phyloP scores from a whole-genome alignment of 2,329 filamentous ascomycete genomes.

The Fusarium staphyleae region DNA sequence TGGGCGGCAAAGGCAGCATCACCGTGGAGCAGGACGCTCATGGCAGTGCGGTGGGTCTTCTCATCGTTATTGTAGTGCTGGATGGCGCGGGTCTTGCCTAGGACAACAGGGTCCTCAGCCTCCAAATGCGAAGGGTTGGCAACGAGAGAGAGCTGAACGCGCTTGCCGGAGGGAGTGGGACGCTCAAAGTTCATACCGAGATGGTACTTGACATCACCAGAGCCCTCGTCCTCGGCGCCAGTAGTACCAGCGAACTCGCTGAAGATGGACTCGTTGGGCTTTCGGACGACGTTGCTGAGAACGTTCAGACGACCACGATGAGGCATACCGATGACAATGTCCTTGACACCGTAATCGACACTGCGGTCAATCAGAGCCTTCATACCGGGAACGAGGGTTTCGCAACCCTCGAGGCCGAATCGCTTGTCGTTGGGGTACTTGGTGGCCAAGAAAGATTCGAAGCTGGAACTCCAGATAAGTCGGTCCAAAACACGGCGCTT shows the following conservation, averaged over 20 bases:
- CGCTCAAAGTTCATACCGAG: slow-evolving; percentile 99
- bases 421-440: slow-evolving; percentile 99
- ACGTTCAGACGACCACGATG: slow-evolving; percentile 98
- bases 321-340: slow-evolving; percentile 99
- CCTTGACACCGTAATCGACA: slow-evolving; percentile 97
- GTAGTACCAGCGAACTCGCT: slow-evolving; percentile 92
- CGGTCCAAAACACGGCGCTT: slow-evolving; percentile 97
- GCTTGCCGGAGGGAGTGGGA: slow-evolving; percentile 96
- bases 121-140: slow-evolving; percentile 98
- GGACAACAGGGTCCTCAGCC: slow-evolving; percentile 95
- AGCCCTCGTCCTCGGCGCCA: slow-evolving; percentile 91
- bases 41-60: slow-evolving; percentile 84
- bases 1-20: slow-evolving; percentile 97
- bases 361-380: slow-evolving; percentile 98
- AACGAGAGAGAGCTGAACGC: slow-evolving; percentile 97
- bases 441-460: slow-evolving; percentile 92
- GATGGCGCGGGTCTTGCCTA: slow-evolving; percentile 96
- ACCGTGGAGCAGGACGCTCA: slow-evolving; percentile 95
- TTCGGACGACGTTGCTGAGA: slow-evolving; percentile 96
- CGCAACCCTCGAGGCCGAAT: slow-evolving; percentile 96
- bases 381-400: slow-evolving; percentile 97
- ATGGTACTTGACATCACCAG: slow-evolving; percentile 99
- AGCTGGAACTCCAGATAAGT: slow-evolving; percentile 98
- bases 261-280: slow-evolving; percentile 99
- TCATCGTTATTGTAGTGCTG: slow-evolving; percentile 99